phyloP scores from a whole-genome alignment of 768 basidiomycete genomes.

The Tricholoma saponaceum region DNA sequence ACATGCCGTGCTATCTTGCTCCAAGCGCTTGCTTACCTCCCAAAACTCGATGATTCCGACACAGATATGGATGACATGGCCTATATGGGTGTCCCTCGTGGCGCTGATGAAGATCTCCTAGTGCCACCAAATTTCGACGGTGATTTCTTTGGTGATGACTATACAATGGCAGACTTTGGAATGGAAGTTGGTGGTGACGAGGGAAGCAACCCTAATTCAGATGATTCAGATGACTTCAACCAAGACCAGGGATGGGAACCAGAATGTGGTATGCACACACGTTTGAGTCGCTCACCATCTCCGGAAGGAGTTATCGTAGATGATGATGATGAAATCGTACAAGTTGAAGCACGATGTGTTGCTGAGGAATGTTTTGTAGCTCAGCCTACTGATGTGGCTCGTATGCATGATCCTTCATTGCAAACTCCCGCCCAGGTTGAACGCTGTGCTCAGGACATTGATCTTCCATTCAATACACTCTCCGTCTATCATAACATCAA shows the following conservation, averaged over 20 bases:
- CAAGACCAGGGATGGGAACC: neutral
- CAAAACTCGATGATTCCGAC: neutral
- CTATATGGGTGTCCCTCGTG: neutral
- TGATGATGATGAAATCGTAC: neutral
- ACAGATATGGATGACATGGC: neutral
- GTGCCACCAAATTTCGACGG: neutral
- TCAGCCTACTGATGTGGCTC: slow-evolving; percentile 12
- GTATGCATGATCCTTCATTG: slow-evolving; percentile 13
- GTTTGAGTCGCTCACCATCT: neutral
- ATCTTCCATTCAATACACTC: slow-evolving; percentile 21
- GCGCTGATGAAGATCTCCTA: neutral
- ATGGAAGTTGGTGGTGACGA: neutral
- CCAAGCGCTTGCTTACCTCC: slow-evolving; percentile 1
- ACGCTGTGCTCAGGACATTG: slow-evolving; percentile 1
- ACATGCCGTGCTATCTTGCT: neutral
- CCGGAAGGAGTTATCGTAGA: neutral
- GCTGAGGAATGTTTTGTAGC: neutral
- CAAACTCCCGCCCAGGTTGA: slow-evolving; percentile 12
- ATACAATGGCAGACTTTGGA: neutral
- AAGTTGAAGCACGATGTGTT: neutral
- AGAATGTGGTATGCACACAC: neutral
- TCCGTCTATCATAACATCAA: slow-evolving; percentile 33
- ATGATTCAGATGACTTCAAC: neutral
- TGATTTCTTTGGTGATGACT: neutral
- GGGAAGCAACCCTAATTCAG: neutral